phyloP scores from a whole-genome alignment of 192 early-diverging fungal genomes.

The Mortierella claussenii region DNA sequence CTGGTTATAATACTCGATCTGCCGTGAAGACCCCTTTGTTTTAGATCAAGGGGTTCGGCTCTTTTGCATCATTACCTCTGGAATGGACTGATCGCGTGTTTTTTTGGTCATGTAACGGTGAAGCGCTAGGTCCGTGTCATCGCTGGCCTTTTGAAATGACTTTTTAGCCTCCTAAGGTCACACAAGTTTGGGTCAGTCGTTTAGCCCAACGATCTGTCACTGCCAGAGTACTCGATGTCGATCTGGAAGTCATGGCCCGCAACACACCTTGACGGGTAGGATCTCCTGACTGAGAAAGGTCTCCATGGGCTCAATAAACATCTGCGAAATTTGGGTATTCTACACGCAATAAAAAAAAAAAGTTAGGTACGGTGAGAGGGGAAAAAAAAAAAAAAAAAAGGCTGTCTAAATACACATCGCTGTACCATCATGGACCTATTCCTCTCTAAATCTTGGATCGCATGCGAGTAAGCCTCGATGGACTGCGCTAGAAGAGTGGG shows the following conservation, averaged over 20 bases:
- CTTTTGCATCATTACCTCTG: no score
- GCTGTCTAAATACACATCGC: no score
- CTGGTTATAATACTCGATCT: no score
- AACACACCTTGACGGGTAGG: conserved; percentile 62
- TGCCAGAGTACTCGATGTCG: no score
- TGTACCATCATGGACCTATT: conserved; percentile 65
- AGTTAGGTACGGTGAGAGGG: no score
- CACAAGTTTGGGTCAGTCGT: background rate
- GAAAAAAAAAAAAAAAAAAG: no score
- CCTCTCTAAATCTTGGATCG: conserved; percentile 66
- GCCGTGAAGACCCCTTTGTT: no score
- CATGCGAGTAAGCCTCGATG: conserved; percentile 62
- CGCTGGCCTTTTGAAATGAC: conserved; percentile 68
- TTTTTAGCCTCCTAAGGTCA: conserved; percentile 60
- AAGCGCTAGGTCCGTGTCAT: conserved; percentile 69
- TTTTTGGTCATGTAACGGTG: conserved; percentile 69
- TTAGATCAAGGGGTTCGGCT: no score
- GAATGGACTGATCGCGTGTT: conserved; percentile 66
- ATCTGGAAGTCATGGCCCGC: no score
- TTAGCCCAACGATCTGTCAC: no score
- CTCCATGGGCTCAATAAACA: conserved; percentile 78
- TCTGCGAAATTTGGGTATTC: conserved; percentile 73
- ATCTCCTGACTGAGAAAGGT: conserved; percentile 66
- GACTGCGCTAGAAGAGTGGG: conserved; percentile 50
- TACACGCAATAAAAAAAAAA: conserved; percentile 20